Evolutionary conservation across 352 stramenopile genomes (phyloP).

Genomic region (Phytopythium litorale): DNA sequence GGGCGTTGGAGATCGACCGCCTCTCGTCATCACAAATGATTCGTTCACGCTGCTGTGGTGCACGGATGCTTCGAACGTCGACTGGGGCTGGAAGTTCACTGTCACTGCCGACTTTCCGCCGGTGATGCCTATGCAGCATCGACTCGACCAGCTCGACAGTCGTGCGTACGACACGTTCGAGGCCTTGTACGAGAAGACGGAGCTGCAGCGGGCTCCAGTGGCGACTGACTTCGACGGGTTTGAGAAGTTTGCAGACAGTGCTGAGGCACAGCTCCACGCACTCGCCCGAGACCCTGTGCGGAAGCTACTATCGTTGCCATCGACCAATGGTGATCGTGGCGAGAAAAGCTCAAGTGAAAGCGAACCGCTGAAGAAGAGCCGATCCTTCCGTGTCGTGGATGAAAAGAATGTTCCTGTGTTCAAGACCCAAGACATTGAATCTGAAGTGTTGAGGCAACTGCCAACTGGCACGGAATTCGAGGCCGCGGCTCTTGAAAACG

Average conservation of each 20-base stretch:
- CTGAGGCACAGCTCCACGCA: conserved; percentile 2
- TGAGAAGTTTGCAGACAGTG: conserved; percentile 19
- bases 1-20: conserved; percentile 43
- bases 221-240: conserved; percentile 52
- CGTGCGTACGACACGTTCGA: conserved; percentile 63
- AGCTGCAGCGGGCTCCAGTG: conserved; percentile 32
- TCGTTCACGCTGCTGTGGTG: conserved; percentile 84
- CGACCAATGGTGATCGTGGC: background rate
- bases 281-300: conserved; percentile 19
- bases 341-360: background rate
- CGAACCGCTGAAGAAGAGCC: conserved; percentile 1
- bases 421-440: conserved; percentile 13
- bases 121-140: conserved; percentile 37
- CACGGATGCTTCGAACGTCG: conserved; percentile 83
- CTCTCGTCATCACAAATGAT: conserved; percentile 69
- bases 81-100: conserved; percentile 87
- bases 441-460: conserved; percentile 15
- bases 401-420: conserved; percentile 20
- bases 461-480: conserved; percentile 13
- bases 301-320: conserved; percentile 14
- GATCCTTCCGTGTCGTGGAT: conserved; percentile 28
- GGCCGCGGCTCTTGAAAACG: conserved; percentile 9
- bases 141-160: conserved; percentile 52
- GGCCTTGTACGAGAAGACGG: conserved; percentile 61
- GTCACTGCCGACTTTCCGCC: conserved; percentile 59